Conservation (phyloP, 2,329 filamentous ascomycete genomes). For the Hypoxylon sp. region DNA sequence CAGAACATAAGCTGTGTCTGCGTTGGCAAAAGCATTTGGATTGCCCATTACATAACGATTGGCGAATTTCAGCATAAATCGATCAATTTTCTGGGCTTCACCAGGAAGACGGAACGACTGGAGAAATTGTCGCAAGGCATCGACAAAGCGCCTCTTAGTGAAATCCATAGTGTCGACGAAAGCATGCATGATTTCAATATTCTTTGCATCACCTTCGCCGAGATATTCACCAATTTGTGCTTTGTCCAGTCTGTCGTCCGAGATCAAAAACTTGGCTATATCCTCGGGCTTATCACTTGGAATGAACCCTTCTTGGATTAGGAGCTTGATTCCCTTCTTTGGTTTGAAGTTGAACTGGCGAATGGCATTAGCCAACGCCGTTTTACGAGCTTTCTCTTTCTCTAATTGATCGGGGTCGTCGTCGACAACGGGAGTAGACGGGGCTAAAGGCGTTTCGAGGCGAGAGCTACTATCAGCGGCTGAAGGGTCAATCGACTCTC, state of each 20-base stretch:
- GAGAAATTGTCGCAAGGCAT: conserved; percentile 89
- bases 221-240: conserved; percentile 93
- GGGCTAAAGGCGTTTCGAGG: conserved; percentile 70
- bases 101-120: conserved; percentile 96
- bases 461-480: conserved; percentile 73
- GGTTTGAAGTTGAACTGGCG: conserved; percentile 98
- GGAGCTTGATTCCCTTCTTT: conserved; percentile 88
- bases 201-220: conserved; percentile 91
- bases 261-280: conserved; percentile 85
- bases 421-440: conserved; percentile 79
- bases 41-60: conserved; percentile 96
- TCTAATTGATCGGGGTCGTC: conserved; percentile 97
- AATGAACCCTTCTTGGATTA: conserved; percentile 91
- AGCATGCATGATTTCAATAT: conserved; percentile 98
- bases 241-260: conserved; percentile 90
- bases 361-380: conserved; percentile 88
- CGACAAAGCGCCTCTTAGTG: conserved; percentile 89
- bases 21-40: conserved; percentile 97
- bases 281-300: conserved; percentile 82
- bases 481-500: conserved; percentile 84
- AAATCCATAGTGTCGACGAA: conserved; percentile 98
- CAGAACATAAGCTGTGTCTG: conserved; percentile 96
- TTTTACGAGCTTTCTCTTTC: conserved; percentile 94
- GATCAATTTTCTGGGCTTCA: conserved; percentile 98
- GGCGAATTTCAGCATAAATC: conserved; percentile 99